Evolutionary conservation across 1,284 basidiomycete species (phyloP), one percentile per base, ranked within the genome.

Genomic region (Paramarasmius palmivorus): DNA sequence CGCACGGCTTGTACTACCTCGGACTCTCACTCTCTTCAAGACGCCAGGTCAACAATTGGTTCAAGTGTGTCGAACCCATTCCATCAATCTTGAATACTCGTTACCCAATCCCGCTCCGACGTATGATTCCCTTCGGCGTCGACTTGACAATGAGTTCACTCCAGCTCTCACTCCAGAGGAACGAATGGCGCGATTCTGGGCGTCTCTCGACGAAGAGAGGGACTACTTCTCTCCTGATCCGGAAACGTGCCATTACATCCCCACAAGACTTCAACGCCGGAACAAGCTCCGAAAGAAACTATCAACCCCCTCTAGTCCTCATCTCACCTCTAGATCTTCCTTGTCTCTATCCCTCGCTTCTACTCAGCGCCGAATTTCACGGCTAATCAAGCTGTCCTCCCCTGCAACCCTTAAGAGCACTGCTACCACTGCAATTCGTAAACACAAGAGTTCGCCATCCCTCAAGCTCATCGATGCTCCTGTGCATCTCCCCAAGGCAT

Each of bases 401-500:
- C n/a, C n/a, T 32, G 12, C 9, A 32, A 8, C 25, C 17, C 12
- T 5, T 26, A 32, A 17, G 25, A 46, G 9, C 12, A 22, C 17
- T 17, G n/a, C 40, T 5, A 10, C 19, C 10, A 10, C 19, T 23
- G 19, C 25, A 22, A 23, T 46, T 32, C 44, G 44, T 9, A 46
- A 46, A 32, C 44, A 46, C 14, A 36, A 40, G 23, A 26, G 35
- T 23, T 50, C 44, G 5, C 44, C 53, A 10, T 22, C 12, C 41
- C 23, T 44, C 26, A 47, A 55, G 47, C 49, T 34, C 14, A 32
- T 15, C 22, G 36, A 38, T 37, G 20, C 35, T 26, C n/a, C 48
- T 32, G 53, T 65, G 20, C 64, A 73, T 45, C 64, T 82, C 4
- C 81, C 80, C 0, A 63, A 17, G 79, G 79, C 1, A 54, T 82